Evolutionary conservation across 257 asterid species (phyloP).

Genomic region (Lycium barbarum): DNA sequence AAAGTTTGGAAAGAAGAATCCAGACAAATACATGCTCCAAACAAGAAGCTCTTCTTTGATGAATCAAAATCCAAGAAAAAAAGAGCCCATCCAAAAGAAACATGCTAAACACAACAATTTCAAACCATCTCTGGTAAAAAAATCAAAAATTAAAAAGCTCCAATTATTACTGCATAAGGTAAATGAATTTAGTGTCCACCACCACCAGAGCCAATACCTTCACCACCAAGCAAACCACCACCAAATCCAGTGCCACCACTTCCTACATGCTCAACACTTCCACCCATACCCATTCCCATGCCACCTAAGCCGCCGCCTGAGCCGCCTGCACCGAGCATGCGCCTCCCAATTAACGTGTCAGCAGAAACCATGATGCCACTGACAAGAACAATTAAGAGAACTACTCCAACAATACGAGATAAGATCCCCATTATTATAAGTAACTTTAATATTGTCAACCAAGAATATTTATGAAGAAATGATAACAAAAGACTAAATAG

Average conservation of each 20-base stretch:
- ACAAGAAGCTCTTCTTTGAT: neutral
- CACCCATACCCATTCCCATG: neutral
- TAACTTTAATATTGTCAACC: neutral
- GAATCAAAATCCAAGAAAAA: neutral
- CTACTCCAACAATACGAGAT: neutral
- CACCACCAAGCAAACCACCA: neutral
- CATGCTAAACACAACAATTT: neutral
- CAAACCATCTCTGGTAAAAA: too few species aligned
- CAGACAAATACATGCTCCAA: neutral
- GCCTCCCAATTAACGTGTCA: neutral
- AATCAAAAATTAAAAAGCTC: too few species aligned
- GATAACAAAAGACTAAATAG: neutral
- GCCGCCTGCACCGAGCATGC: neutral
- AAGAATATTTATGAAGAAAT: neutral
- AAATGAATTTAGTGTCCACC: neutral
- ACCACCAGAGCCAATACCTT: neutral
- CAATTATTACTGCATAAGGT: too few species aligned
- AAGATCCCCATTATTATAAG: neutral
- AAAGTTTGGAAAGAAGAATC: too few species aligned
- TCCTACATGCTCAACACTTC: too few species aligned
- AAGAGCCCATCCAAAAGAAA: neutral
- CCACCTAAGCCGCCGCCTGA: neutral
- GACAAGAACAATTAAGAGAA: neutral
- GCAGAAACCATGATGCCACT: conserved; percentile 14
- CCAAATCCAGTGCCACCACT: neutral